These are phyloP conservation scores for Bruguiera gymnorhiza DNA, from an alignment of 345 rosid genomes.

Conservation along the genomic window DNA sequence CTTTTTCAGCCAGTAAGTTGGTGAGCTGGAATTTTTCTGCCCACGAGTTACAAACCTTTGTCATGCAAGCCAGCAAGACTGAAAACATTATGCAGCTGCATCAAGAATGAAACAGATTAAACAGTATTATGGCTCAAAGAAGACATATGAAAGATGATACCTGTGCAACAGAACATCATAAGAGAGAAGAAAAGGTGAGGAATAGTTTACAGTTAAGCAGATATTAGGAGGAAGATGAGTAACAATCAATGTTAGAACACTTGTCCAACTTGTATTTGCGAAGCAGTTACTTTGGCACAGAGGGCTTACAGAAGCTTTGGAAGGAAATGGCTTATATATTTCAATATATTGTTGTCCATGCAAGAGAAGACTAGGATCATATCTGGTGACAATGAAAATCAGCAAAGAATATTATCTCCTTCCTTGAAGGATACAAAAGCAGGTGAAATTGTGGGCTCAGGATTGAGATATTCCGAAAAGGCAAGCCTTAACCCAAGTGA, in stretches of 20 bases:
- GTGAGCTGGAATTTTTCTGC: background rate
- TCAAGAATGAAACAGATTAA: slow-evolving; percentile 13
- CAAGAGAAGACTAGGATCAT: slow-evolving; percentile 66
- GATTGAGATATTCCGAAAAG: background rate
- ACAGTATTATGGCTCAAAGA: background rate
- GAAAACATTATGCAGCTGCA: slow-evolving; percentile 65
- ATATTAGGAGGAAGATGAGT: background rate
- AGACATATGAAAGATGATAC: background rate
- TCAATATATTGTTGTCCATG: slow-evolving; percentile 90
- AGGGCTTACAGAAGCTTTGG: slow-evolving; percentile 60
- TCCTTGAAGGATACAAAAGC: background rate
- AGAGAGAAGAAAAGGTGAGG: background rate
- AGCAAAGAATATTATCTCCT: background rate
- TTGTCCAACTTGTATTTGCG: background rate
- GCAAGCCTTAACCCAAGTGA: background rate
- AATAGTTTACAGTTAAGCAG: background rate
- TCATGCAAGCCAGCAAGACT: slow-evolving; percentile 83
- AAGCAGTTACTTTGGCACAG: slow-evolving; percentile 1
- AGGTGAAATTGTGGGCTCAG: background rate
- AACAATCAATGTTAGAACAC: background rate
- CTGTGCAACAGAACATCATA: background rate
- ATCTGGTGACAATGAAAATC: slow-evolving; percentile 38
- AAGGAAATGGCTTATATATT: slow-evolving; percentile 70
- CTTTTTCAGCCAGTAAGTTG: background rate
- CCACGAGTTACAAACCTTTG: slow-evolving; percentile 53